These are phyloP conservation scores for Penicillium nucicola DNA, from an alignment of 495 filamentous ascomycete species.

Conservation along the genomic window DNA sequence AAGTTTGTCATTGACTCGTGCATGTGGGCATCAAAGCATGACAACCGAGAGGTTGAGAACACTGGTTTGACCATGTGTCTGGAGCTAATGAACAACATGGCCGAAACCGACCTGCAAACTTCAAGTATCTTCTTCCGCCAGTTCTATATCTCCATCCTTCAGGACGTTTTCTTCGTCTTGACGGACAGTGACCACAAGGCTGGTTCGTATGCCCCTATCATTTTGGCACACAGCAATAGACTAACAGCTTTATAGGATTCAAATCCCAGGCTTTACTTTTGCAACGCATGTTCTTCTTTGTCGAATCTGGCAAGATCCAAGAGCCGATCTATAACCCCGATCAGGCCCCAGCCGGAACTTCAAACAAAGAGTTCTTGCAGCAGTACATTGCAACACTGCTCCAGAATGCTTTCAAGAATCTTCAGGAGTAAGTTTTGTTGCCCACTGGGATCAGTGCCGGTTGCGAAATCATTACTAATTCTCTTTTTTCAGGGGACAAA, in stretches of 20 bases:
- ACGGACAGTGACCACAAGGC: constrained; percentile 98
- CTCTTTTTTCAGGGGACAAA: constrained; percentile 62
- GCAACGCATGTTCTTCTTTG: constrained; percentile 93
- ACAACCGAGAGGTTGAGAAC: constrained; percentile 96
- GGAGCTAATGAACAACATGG: constrained; percentile 96
- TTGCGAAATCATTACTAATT: constrained; percentile 30
- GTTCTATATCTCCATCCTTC: constrained; percentile 91
- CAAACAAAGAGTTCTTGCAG: constrained; percentile 85
- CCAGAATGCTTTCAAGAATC: constrained; percentile 87
- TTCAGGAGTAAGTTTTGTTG: constrained; percentile 72
- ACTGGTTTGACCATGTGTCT: constrained; percentile 99
- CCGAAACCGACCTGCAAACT: constrained; percentile 80
- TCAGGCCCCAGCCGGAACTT: constrained; percentile 77
- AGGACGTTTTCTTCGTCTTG: constrained; percentile 97
- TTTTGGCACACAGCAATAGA: background rate
- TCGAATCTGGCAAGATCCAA: constrained; percentile 79
- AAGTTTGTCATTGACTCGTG: constrained; percentile 99
- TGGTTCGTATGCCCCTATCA: constrained; percentile 40
- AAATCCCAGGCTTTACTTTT: constrained; percentile 93
- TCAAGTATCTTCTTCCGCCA: constrained; percentile 95
- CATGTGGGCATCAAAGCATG: constrained; percentile 99
- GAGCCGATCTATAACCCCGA: constrained; percentile 83
- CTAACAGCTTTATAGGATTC: constrained; percentile 58
- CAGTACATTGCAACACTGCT: constrained; percentile 83
- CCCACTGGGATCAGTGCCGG: background rate